Conservation (phyloP, 208 protist genomes). For the Acanthamoeba polyphaga region DNA sequence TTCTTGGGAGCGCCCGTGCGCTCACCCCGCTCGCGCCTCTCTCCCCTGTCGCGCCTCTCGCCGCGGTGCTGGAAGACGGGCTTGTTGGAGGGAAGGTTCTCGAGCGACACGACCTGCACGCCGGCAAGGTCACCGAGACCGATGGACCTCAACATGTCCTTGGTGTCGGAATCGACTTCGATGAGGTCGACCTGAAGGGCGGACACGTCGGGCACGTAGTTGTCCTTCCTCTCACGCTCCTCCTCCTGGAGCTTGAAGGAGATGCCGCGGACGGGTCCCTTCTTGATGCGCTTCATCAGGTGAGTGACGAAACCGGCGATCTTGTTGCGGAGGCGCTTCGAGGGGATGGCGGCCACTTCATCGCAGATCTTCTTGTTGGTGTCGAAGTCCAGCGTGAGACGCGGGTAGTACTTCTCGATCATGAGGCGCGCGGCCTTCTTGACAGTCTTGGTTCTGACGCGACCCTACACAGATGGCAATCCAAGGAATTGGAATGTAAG, state of each 20-base stretch:
- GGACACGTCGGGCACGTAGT: slow-evolving; percentile 98
- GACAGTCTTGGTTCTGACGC: slow-evolving; percentile 99
- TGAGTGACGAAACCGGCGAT: slow-evolving; percentile 99
- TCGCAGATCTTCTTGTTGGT: slow-evolving; percentile 98
- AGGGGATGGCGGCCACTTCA: slow-evolving; percentile 98
- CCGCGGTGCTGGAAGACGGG: slow-evolving; percentile 3
- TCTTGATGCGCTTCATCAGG: slow-evolving; percentile 98
- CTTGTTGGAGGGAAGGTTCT: slow-evolving; percentile 45
- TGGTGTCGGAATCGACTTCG: slow-evolving; percentile 82
- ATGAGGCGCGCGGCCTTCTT: slow-evolving; percentile 99
- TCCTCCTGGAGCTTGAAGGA: slow-evolving; percentile 99
- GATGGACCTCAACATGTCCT: slow-evolving; percentile 83
- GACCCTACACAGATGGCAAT: slow-evolving; percentile 92
- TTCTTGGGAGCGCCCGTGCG: slow-evolving; percentile 4
- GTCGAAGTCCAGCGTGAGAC: slow-evolving; percentile 99
- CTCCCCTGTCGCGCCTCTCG: background rate
- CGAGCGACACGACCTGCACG: slow-evolving; percentile 58
- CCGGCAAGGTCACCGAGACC: slow-evolving; percentile 46
- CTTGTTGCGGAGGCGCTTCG: slow-evolving; percentile 99
- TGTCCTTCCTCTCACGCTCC: slow-evolving; percentile 99
- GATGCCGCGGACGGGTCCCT: slow-evolving; percentile 99
- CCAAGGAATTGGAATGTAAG: background rate
- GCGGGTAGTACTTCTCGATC: slow-evolving; percentile 99
- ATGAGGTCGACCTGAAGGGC: slow-evolving; percentile 87
- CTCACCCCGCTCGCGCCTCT: slow-evolving; percentile 11